Conservation (phyloP, 805 yeast genomes). For the Metschnikowia amazonensis region DNA sequence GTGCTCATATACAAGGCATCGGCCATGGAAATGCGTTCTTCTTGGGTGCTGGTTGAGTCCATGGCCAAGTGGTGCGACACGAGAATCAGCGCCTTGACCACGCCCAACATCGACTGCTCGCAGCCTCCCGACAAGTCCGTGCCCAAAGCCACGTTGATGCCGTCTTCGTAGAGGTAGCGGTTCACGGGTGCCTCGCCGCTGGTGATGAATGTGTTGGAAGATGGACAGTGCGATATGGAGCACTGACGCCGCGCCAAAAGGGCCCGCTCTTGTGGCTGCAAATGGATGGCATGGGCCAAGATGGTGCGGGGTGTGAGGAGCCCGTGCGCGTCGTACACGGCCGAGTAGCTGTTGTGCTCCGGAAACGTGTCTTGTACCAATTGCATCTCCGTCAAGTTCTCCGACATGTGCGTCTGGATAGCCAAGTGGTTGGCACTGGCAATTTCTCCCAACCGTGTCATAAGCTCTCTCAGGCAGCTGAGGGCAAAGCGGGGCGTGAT, state of each 20-base stretch:
- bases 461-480: constrained; percentile 62
- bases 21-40: constrained; percentile 20
- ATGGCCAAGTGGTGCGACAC: constrained; percentile 42
- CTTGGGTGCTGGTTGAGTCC: constrained; percentile 10
- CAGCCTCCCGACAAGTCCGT: constrained; percentile 44
- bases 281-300: constrained; percentile 85
- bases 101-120: constrained; percentile 37
- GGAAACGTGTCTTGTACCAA: constrained; percentile 77
- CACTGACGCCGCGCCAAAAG: constrained; percentile 51
- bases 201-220: constrained; percentile 80
- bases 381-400: constrained; percentile 68
- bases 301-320: constrained; percentile 65
- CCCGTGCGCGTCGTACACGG: constrained; percentile 65
- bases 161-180: constrained; percentile 48
- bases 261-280: constrained; percentile 59
- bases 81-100: constrained; percentile 32
- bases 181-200: constrained; percentile 88
- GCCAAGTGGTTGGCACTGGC: constrained; percentile 50
- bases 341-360: constrained; percentile 61
- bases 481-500: constrained; percentile 95
- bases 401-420: constrained; percentile 89
- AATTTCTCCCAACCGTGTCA: constrained; percentile 60
- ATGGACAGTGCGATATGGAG: constrained; percentile 91
- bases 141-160: constrained; percentile 69
- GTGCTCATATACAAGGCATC: constrained; percentile 84